Evolutionary conservation across 805 yeast species (phyloP).

Genomic region (Spathaspora boniae): DNA sequence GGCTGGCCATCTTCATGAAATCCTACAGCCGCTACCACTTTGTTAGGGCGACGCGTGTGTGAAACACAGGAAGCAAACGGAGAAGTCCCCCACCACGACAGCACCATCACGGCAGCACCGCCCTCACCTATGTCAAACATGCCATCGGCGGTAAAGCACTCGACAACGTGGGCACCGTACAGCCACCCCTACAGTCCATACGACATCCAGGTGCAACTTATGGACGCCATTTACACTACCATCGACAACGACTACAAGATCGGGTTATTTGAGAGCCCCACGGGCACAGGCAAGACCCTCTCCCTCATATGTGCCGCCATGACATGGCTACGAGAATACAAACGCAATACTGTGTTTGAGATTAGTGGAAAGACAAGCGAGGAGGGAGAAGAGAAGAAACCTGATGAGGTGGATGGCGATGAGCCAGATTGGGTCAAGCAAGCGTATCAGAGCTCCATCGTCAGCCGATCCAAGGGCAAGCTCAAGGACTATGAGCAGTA

Average conservation of each 20-base stretch:
- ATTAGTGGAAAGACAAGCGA: constrained; percentile 1
- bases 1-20: too few relatives aligned
- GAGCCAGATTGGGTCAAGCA: constrained; percentile 72
- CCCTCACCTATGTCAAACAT: too few relatives aligned
- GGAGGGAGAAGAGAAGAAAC: constrained; percentile 1
- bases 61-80: too few relatives aligned
- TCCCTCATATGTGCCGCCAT: constrained; percentile 81
- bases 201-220: constrained; percentile 69
- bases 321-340: constrained; percentile 71
- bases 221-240: constrained; percentile 69
- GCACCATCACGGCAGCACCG: too few relatives aligned
- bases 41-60: too few relatives aligned
- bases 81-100: too few relatives aligned
- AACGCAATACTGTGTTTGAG: constrained; percentile 17
- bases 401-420: constrained; percentile 37
- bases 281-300: constrained; percentile 92
- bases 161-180: too few relatives aligned
- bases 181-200: constrained; percentile 84
- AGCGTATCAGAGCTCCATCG: constrained; percentile 29
- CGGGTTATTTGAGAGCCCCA: constrained; percentile 88
- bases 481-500: constrained; percentile 40
- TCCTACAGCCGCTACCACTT: too few relatives aligned
- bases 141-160: too few relatives aligned
- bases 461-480: constrained; percentile 20
- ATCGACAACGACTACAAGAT: constrained; percentile 54